Conservation (phyloP, 805 yeast species). For the Cyberlindnera maclurae region DNA sequence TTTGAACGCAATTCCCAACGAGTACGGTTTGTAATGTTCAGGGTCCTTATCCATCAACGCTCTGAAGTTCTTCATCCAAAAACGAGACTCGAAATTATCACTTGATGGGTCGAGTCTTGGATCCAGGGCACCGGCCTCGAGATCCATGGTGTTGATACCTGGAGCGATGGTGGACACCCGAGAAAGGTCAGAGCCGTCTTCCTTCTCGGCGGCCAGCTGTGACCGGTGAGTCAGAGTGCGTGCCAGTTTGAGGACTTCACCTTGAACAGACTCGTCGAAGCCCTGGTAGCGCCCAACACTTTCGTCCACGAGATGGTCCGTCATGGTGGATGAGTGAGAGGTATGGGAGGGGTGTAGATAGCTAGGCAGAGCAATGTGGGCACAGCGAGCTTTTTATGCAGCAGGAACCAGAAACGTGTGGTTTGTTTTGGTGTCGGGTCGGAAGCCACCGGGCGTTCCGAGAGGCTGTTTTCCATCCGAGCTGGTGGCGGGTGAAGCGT, state of each 20-base stretch:
- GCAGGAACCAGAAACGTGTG: no score
- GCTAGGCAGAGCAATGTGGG: not conserved
- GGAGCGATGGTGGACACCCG: conserved; percentile 26
- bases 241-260: conserved; percentile 3
- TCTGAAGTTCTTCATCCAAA: conserved; percentile 59
- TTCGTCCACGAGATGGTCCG: not conserved
- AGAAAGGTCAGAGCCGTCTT: conserved; percentile 4
- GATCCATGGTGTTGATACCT: conserved; percentile 30
- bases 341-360: no score
- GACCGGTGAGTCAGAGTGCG: conserved; percentile 26
- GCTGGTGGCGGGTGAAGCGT: no score
- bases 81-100: conserved; percentile 46
- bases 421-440: no score
- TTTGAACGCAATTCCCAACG: conserved; percentile 51
- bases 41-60: conserved; percentile 46
- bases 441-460: no score
- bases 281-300: conserved; percentile 3
- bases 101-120: conserved; percentile 52
- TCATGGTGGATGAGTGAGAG: not conserved
- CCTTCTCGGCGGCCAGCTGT: not conserved
- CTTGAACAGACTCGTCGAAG: not conserved
- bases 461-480: no score
- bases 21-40: conserved; percentile 50
- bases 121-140: conserved; percentile 25
- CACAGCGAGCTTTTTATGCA: not conserved